Base-by-base conservation (phyloP, 2,329 filamentous ascomycete genomes). In the Paecilomyces niveus region DNA sequence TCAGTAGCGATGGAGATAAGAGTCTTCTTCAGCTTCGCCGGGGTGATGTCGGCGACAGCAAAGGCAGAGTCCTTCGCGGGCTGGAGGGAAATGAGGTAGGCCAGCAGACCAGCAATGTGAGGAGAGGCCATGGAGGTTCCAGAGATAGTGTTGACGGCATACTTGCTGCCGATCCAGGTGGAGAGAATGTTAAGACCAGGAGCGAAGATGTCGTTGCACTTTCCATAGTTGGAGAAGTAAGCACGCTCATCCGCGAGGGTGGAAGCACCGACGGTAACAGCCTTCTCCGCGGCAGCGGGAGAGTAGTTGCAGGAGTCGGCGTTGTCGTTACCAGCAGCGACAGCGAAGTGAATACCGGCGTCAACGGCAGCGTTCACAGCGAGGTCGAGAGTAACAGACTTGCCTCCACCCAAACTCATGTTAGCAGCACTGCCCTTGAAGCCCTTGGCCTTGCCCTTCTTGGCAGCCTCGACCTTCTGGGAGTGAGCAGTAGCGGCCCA, bases 161-260 rank as follows among this genome's bases (percentile, higher is more conserved):
- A 88, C 78, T 94, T 89, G 85, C 89, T 93, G 74, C 95, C 94
- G 70, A 96, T 96, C 94, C 94, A 99, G 76, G 94, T 97, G 65
- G 94, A 99, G 70, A 90, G 85, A 70, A 99, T 96, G 87, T 92
- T 96, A 71, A 97, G 84, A 72, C 94, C 94, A 61, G 94, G 94
- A 63, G 92, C 94, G 72, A 99, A 99, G 83, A 99, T 96, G 79
- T 99, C 94, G 76, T 93, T 96, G 85, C 94, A 99, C 84, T 93
- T 94, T 77, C 94, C 94, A 78, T 88, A 97, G 89, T 99, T 99
- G 86, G 95, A 99, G 87, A 99, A 99, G 86, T 97, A 99, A 65
- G 94, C 94, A 79, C 94, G 93, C 83, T 91, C 90, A 74, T 99
- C 94, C 71, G 89, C 86, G 61, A 99, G 85, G 67, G 90, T 94